Evolutionary conservation across 257 asterid genomes (phyloP), one percentile per base, ranked within the genome.

Genomic region (Scutellaria barbata): DNA sequence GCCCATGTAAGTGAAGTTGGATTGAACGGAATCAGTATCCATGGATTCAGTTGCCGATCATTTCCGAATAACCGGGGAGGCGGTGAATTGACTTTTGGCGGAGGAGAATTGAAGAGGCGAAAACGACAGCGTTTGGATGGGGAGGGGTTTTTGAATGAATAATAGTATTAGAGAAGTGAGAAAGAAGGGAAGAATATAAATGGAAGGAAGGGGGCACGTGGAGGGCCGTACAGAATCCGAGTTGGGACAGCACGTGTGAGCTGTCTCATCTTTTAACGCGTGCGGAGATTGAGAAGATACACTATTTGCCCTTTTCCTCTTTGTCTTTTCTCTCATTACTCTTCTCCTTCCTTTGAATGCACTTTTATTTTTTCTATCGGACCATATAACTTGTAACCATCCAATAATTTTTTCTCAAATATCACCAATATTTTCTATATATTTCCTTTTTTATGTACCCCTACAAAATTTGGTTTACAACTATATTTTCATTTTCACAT

Each of bases 1-100:
- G 5, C 96, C 97, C 88, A 88, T 76, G 71, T 90, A 92, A 1
- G 81, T 79, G 78, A 88, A 88, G 62, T 65, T 80, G 30, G 82
- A 74, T 42, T 81, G 79, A 47, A 83, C 73, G n/a, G 84, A 81
- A 42, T 81, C 85, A 7, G 87, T 79, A 60, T 90, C 98, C 98
- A 92, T 92, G 67, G 51, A 66, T 56, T 67, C 69, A 53, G 46
- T 55, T 64, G 39, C 52, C 54, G 40, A 68, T 63, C 71, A 66
- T 35, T n/a, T 45, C 69, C 71, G 33, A n/a, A n/a, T n/a, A n/a
- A n/a, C n/a, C n/a, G n/a, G n/a, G n/a, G n/a, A n/a, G n/a, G n/a
- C n/a, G n/a, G 25, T 13, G 16, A 50, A 53, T 58, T 53, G 74
- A 74, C 66, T 54, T 43, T n/a, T n/a, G n/a, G n/a, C n/a, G n/a